phyloP scores from a whole-genome alignment of 1,284 basidiomycete genomes.

The Agroathelia rolfsii region DNA sequence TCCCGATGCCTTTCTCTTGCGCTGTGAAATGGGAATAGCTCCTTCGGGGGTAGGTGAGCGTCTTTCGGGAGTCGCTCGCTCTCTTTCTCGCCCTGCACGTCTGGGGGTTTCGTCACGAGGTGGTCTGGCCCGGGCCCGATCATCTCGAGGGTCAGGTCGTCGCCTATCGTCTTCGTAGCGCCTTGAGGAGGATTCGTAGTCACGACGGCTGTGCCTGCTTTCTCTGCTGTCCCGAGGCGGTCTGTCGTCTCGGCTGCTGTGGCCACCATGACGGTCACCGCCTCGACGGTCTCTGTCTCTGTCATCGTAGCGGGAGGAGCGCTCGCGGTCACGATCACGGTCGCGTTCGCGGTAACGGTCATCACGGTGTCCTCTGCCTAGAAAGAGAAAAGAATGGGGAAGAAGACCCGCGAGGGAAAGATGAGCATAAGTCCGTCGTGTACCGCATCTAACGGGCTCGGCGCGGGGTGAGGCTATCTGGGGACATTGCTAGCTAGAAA shows the following conservation, averaged over 20 bases:
- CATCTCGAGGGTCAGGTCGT: no score
- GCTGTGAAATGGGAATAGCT: constrained; percentile 73
- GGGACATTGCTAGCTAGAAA: constrained; percentile 52
- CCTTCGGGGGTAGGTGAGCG: constrained; percentile 89
- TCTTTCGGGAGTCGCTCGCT: constrained; percentile 60
- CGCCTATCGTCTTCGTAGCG: constrained; percentile 38
- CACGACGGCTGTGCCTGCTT: constrained; percentile 27
- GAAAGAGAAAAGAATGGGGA: constrained; percentile 33
- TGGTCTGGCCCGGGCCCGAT: no score
- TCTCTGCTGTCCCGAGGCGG: constrained; percentile 15
- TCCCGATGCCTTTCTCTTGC: constrained; percentile 79
- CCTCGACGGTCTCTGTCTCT: constrained; percentile 36
- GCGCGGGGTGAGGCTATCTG: no score
- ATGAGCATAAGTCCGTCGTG: no score
- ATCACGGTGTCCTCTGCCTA: constrained; percentile 44
- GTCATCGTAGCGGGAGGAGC: constrained; percentile 41
- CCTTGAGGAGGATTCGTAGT: constrained; percentile 32
- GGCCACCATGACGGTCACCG: constrained; percentile 25
- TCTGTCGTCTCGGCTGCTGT: constrained; percentile 15
- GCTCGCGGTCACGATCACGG: constrained; percentile 36
- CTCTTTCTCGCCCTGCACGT: no score
- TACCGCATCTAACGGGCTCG: no score
- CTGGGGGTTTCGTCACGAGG: no score
- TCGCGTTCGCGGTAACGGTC: constrained; percentile 44
- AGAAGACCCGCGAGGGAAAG: constrained; percentile 27